Conservation (phyloP, 163 green algal species). For the Scenedesmus sp. region DNA sequence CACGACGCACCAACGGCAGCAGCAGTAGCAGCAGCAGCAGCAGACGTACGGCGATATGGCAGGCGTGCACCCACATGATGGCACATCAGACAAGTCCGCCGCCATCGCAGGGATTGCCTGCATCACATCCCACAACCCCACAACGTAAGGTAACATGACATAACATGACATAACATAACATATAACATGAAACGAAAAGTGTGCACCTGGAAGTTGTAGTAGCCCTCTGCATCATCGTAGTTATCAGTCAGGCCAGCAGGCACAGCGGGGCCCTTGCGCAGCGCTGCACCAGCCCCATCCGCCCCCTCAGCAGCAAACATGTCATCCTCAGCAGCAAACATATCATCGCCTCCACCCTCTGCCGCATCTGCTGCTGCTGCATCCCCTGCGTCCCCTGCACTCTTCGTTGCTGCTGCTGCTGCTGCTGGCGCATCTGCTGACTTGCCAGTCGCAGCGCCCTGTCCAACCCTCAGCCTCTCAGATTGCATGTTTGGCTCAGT, state of each 20-base stretch:
- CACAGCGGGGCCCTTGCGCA: slow-evolving; percentile 47
- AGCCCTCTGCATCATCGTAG: slow-evolving; percentile 98
- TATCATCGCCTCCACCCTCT: slow-evolving; percentile 62
- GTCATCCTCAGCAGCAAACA: slow-evolving; percentile 74
- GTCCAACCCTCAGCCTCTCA: slow-evolving; percentile 41
- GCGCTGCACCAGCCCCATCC: slow-evolving; percentile 35
- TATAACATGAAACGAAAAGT: neutral
- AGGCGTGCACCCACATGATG: neutral
- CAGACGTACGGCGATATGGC: too few relatives aligned
- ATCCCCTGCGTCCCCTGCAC: slow-evolving; percentile 10
- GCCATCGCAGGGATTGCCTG: neutral
- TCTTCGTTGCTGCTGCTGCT: neutral
- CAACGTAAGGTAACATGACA: neutral
- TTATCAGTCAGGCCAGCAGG: slow-evolving; percentile 86
- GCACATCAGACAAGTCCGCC: neutral
- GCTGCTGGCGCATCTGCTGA: slow-evolving; percentile 5
- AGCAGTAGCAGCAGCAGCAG: too few relatives aligned
- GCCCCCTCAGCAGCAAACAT: slow-evolving; percentile 34
- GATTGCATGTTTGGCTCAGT: slow-evolving; percentile 47
- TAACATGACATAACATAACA: neutral
- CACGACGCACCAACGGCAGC: too few relatives aligned
- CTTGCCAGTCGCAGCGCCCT: neutral
- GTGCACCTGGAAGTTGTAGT: slow-evolving; percentile 97
- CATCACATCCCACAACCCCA: too few relatives aligned
- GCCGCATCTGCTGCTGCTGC: slow-evolving; percentile 29